Percentiles rank a stretch among this genome's conserved stretches.
phyloP scores from a whole-genome alignment of 768 basidiomycete genomes.

The Boletus sensibilis region DNA sequence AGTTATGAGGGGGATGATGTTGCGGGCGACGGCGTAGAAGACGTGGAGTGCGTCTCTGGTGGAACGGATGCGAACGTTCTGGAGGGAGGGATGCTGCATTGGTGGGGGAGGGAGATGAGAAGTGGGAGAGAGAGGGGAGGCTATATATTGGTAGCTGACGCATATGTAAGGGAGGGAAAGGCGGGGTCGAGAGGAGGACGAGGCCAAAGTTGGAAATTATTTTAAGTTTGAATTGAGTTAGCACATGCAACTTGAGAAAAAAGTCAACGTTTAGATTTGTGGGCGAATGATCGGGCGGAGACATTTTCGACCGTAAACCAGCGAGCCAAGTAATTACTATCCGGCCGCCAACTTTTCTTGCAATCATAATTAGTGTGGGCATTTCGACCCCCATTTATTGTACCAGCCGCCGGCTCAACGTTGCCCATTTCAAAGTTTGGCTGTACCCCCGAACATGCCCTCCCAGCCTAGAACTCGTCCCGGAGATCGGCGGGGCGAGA shows the following conservation, averaged over 20 bases:
- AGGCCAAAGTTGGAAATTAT: conserved; percentile 34
- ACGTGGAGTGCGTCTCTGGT: conserved; percentile 80
- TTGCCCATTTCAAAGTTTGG: too few species aligned
- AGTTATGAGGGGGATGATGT: conserved; percentile 70
- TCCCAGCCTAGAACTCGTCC: not conserved
- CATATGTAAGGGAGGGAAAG: conserved; percentile 4
- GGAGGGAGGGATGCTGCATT: conserved; percentile 77
- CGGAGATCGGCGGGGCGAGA: conserved; percentile 21
- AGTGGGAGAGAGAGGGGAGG: conserved; percentile 21
- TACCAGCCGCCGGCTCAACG: not conserved
- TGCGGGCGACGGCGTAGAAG: conserved; percentile 72
- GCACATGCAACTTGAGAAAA: conserved; percentile 20
- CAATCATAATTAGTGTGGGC: too few species aligned
- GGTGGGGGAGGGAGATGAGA: conserved; percentile 27
- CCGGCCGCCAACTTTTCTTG: conserved; percentile 19
- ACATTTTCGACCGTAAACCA: not conserved
- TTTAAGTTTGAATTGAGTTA: conserved; percentile 65
- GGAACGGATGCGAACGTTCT: conserved; percentile 73
- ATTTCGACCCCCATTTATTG: too few species aligned
- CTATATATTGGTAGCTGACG: conserved; percentile 38
- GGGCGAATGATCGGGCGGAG: conserved; percentile 23
- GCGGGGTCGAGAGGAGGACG: conserved; percentile 23
- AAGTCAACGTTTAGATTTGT: conserved; percentile 15
- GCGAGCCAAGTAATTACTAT: too few species aligned
- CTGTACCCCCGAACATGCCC: not conserved